Base-by-base conservation (phyloP, 2,329 filamentous ascomycete species). In the Fonsecaea nubica region DNA sequence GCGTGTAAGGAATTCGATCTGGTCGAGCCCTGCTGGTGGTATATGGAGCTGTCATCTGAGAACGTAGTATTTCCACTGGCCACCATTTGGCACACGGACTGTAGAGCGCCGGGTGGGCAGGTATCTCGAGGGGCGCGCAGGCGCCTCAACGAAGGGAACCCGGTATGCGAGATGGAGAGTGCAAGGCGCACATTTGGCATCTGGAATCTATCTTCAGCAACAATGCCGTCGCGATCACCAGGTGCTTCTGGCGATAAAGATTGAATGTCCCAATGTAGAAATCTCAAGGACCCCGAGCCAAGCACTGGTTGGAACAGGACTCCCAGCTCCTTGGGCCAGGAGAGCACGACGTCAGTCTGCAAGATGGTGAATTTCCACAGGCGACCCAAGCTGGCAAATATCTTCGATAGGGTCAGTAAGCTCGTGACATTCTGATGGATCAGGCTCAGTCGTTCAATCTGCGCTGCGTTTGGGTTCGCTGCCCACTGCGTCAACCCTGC, bases 181-280 rank as follows among this genome's bases (percentile, higher is more conserved):
- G 71, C 71, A 25, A 72, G 64, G 25, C 69, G 65, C n/a, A 54
- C 54, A 42, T 72, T 72, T 12, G 69, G 62, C 18, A 62, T 69
- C 36, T 38, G 52, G 2, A 3, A 13, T 32, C n/a, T 18, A 12
- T 33, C 35, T 7, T 21, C 42, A 45, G 25, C 5, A 40, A 4
- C 2, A 12, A 18, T 33, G 32, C 32, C n/a, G 55, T 45, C n/a
- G 15, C 25, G n/a, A 4, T 36, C 55, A 4, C 18, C 6, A 40
- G 30, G 25, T 7, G 12, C 55, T 21, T 48, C 50, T 35, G 18
- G 36, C 36, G 30, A 80, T 79, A 1, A 84, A 83, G 4, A 77
- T 77, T 69, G 93, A 90, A 82, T 73, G 71, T 88, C 86, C 85
- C 86, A 88, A 71, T 89, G 86, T 2, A 89, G 75, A 67, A 80